Base-by-base conservation (phyloP, 2,329 filamentous ascomycete species). In the Phialemoniopsis sp. region DNA sequence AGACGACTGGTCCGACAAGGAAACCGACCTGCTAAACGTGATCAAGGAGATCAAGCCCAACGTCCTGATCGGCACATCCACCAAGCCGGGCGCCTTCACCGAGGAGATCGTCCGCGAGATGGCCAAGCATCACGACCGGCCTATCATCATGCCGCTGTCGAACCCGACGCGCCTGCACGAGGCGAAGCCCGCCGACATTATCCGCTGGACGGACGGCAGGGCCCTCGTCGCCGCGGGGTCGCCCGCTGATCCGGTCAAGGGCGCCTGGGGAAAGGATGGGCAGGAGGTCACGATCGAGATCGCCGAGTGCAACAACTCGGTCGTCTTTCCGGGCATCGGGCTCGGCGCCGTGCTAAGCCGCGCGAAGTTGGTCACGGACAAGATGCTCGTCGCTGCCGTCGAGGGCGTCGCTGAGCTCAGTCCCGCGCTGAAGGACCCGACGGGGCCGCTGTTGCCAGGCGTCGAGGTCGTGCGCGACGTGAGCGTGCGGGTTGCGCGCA, bases 241-340 rank as follows among this genome's bases (percentile, higher is more conserved):
- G 8, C 89, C 89, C 0, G 95, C 94, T 56, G 72, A 77, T 2
- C 83, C 89, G 0, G 87, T 93, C 13, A 75, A 76, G 37, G 76
- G 73, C 0, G 68, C 73, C 2, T 79, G 75, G 70, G 72, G 69
- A 3, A n/a, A 54, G 0, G 57, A 65, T 9, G 73, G 70, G 0
- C 38, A 53, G 1, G 68, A 74, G 8, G 43, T 71, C 2, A 58
- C 61, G 45, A 66, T 74, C 42, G 62, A 71, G 19, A 56, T 75
- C 54, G 87, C 87, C 17, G 89, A 95, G 60, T 95, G 89, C 65
- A 95, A 95, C 65, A 95, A 95, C 63, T 85, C 81, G 1, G 86
- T 87, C 28, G 85, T 85, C 13, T 95, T 94, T 59, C 89, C 89
- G 0, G 88, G 88, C 0, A 91, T 95, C 42, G 89, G 88, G 0